Evolutionary conservation across 2,329 filamentous ascomycete species (phyloP).

Genomic region (Cytospora piceicola): DNA sequence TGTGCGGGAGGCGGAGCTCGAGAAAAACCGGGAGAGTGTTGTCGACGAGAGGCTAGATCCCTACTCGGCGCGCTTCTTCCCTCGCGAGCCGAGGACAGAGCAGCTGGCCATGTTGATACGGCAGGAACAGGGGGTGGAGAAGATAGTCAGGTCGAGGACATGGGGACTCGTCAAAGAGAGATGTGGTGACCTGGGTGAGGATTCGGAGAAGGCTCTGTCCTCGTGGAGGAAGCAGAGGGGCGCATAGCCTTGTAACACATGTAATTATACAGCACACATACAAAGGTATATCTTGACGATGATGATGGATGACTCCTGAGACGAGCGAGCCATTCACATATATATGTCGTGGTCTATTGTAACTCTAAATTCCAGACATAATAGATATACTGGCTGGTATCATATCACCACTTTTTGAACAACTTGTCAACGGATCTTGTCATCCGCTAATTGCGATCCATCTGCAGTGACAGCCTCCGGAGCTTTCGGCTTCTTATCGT

Average conservation of each 20-base stretch:
- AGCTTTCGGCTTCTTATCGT: background rate
- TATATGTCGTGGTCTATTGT: too few relatives aligned
- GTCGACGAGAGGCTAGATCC: constrained; percentile 91
- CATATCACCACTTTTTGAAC: too few relatives aligned
- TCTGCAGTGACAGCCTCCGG: too few relatives aligned
- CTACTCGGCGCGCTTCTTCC: constrained; percentile 83
- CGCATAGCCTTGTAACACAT: background rate
- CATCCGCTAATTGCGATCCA: too few relatives aligned
- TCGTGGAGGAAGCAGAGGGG: constrained; percentile 57
- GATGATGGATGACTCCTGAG: background rate
- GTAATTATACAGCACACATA: too few relatives aligned
- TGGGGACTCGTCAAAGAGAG: constrained; percentile 79
- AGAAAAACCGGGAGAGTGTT: constrained; percentile 70
- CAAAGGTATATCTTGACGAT: background rate
- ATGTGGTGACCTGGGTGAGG: constrained; percentile 63
- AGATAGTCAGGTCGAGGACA: constrained; percentile 77
- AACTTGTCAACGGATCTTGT: too few relatives aligned
- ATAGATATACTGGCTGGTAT: too few relatives aligned
- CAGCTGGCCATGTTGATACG: constrained; percentile 72
- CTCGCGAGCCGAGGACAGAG: constrained; percentile 79
- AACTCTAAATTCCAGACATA: too few relatives aligned
- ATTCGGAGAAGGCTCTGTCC: constrained; percentile 68
- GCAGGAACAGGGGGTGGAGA: constrained; percentile 77
- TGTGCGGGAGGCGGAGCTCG: constrained; percentile 70
- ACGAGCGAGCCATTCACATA: background rate